Evolutionary conservation across 352 stramenopile genomes (phyloP).

Genomic region (Peronospora farinosa): DNA sequence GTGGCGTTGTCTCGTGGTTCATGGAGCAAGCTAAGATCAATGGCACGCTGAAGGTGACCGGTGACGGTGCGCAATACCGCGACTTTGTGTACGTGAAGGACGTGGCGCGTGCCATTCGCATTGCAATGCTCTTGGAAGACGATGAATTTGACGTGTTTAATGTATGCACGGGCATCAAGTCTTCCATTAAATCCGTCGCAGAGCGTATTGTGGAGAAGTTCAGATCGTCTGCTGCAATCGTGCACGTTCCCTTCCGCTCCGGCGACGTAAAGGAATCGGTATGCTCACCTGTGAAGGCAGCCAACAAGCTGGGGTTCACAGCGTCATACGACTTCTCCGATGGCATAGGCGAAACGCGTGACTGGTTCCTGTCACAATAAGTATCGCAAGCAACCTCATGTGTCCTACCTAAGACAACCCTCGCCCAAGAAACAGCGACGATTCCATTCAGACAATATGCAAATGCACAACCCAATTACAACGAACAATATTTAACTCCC

Average conservation of each 20-base stretch:
- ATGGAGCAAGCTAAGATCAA: slow-evolving; percentile 85
- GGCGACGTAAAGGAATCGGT: slow-evolving; percentile 81
- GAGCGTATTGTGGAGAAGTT: slow-evolving; percentile 67
- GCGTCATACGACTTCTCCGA: slow-evolving; percentile 56
- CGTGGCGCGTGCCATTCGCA: slow-evolving; percentile 71
- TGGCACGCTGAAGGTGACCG: slow-evolving; percentile 71
- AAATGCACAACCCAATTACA: slow-evolving; percentile 14
- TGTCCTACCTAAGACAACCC: slow-evolving; percentile 8
- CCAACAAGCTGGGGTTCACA: slow-evolving; percentile 66
- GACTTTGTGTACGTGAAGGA: slow-evolving; percentile 87
- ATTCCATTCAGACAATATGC: slow-evolving; percentile 8
- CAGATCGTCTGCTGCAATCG: slow-evolving; percentile 55
- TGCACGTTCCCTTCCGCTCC: slow-evolving; percentile 57
- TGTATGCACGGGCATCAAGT: slow-evolving; percentile 76
- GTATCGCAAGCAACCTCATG: slow-evolving; percentile 5
- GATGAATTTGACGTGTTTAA: slow-evolving; percentile 81
- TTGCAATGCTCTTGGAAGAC: slow-evolving; percentile 61
- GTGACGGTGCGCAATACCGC: slow-evolving; percentile 71
- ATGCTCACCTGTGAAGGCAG: slow-evolving; percentile 58
- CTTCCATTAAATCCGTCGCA: slow-evolving; percentile 55
- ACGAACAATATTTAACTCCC: slow-evolving; percentile 4
- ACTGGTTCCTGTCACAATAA: slow-evolving; percentile 63
- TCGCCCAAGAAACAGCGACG: slow-evolving; percentile 1
- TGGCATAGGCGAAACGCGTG: slow-evolving; percentile 64
- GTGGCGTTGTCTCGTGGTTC: slow-evolving; percentile 79